Evolutionary conservation across 2,329 filamentous ascomycete species (phyloP).

Genomic region (Phaeosphaeriaceae sp.): DNA sequence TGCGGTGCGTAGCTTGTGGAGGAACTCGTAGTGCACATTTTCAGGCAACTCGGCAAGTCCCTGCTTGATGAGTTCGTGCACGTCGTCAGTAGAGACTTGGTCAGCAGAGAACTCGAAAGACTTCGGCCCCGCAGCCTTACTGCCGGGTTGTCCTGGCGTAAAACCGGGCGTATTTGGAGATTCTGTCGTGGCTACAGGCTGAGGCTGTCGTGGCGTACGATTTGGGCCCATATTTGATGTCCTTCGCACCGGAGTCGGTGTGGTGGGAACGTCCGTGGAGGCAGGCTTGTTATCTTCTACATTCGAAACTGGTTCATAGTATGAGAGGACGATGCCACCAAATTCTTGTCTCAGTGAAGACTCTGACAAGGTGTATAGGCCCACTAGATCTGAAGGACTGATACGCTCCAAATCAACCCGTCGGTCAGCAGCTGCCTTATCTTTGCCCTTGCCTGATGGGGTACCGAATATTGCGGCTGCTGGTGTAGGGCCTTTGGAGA

Average conservation of each 20-base stretch:
- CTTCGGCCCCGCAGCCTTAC: constrained; percentile 42
- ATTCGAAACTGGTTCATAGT: constrained; percentile 65
- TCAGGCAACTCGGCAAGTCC: constrained; percentile 68
- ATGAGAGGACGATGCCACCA: constrained; percentile 80
- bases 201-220: constrained; percentile 60
- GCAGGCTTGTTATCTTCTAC: constrained; percentile 30
- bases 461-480: constrained; percentile 58
- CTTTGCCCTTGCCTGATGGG: constrained; percentile 75
- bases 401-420: constrained; percentile 42
- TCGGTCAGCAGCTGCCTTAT: constrained; percentile 62
- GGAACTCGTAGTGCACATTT: constrained; percentile 79
- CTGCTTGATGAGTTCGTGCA: constrained; percentile 52
- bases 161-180: constrained; percentile 57
- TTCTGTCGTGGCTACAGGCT: constrained; percentile 50
- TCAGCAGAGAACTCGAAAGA: constrained; percentile 66
- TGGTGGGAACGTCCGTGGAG: constrained; percentile 62
- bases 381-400: constrained; percentile 70
- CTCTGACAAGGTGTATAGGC: constrained; percentile 63
- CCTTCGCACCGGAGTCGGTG: constrained; percentile 77
- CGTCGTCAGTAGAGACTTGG: constrained; percentile 51
- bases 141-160: constrained; percentile 43
- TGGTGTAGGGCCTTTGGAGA: constrained; percentile 69
- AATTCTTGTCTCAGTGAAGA: constrained; percentile 72
- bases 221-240: constrained; percentile 60
- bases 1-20: constrained; percentile 83